phyloP scores from a whole-genome alignment of 2,329 filamentous ascomycete species.

The Ascochyta pisi region DNA sequence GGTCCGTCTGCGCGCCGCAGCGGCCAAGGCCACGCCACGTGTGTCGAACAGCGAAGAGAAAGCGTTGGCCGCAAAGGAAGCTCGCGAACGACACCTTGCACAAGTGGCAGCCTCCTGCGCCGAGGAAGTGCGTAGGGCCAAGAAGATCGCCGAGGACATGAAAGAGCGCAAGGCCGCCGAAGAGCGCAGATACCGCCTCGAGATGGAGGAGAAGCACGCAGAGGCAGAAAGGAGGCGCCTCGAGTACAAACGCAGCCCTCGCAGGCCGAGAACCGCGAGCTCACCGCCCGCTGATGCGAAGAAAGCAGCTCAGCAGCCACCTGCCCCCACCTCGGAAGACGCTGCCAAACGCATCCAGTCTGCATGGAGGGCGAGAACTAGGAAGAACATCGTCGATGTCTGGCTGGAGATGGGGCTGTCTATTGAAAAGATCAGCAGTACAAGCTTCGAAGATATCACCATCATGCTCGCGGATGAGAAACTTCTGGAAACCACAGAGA shows the following conservation, averaged over 20 bases:
- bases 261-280: conserved; percentile 66
- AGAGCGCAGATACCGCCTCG: conserved; percentile 69
- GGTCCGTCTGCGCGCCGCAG: conserved; percentile 75
- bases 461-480: conserved; percentile 70
- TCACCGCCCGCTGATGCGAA: conserved; percentile 55
- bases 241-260: conserved; percentile 60
- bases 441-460: conserved; percentile 77
- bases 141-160: conserved; percentile 81
- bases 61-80: conserved; percentile 77
- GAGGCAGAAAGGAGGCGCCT: conserved; percentile 75
- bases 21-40: conserved; percentile 74
- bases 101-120: conserved; percentile 83
- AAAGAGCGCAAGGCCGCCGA: conserved; percentile 81
- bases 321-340: conserved; percentile 62
- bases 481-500: conserved; percentile 70
- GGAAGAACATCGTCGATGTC: conserved; percentile 67
- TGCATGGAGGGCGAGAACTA: conserved; percentile 69
- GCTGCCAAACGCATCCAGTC: conserved; percentile 72
- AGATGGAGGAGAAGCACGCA: conserved; percentile 81
- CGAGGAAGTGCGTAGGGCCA: conserved; percentile 82
- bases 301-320: conserved; percentile 31
- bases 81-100: conserved; percentile 79
- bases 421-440: conserved; percentile 72
- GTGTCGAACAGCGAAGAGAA: conserved; percentile 75
- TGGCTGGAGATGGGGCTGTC: conserved; percentile 72